Percentiles rank a stretch among this genome's conserved stretches.
phyloP scores from a whole-genome alignment of 2,329 filamentous ascomycete species.

The Cordyceps militaris region DNA sequence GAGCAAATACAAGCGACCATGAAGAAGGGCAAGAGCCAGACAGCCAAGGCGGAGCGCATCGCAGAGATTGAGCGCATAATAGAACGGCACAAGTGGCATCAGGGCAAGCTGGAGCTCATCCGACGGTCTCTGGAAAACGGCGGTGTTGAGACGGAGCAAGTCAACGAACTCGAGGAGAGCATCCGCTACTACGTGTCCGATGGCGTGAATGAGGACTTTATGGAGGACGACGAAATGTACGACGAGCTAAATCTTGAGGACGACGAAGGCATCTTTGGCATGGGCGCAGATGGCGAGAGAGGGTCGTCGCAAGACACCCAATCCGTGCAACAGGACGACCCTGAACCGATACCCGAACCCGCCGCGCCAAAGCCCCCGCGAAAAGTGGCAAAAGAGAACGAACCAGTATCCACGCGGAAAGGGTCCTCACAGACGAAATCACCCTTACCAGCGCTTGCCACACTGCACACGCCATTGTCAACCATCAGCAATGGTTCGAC shows the following conservation, averaged over 20 bases:
- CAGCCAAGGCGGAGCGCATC: constrained; percentile 76
- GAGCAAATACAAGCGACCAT: constrained; percentile 79
- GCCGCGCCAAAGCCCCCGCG: constrained; percentile 38
- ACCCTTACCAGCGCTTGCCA: constrained; percentile 84
- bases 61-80: constrained; percentile 76
- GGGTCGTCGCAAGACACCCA: constrained; percentile 93
- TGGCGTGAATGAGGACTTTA: constrained; percentile 80
- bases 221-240: constrained; percentile 92
- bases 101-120: constrained; percentile 84
- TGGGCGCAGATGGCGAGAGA: constrained; percentile 72
- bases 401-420: constrained; percentile 45
- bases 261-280: constrained; percentile 81
- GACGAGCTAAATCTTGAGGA: constrained; percentile 89
- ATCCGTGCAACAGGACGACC: constrained; percentile 77
- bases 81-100: constrained; percentile 95
- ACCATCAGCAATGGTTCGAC: constrained; percentile 53
- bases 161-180: constrained; percentile 80
- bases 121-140: constrained; percentile 88
- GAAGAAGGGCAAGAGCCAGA: constrained; percentile 92
- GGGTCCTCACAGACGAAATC: constrained; percentile 91
- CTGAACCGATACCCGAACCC: constrained; percentile 43
- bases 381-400: constrained; percentile 55
- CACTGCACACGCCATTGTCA: constrained; percentile 68
- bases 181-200: constrained; percentile 95
- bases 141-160: constrained; percentile 77